Evolutionary conservation across 108 stramenopile species (phyloP).

Genomic region (Phaeodactylum tricornutum): DNA sequence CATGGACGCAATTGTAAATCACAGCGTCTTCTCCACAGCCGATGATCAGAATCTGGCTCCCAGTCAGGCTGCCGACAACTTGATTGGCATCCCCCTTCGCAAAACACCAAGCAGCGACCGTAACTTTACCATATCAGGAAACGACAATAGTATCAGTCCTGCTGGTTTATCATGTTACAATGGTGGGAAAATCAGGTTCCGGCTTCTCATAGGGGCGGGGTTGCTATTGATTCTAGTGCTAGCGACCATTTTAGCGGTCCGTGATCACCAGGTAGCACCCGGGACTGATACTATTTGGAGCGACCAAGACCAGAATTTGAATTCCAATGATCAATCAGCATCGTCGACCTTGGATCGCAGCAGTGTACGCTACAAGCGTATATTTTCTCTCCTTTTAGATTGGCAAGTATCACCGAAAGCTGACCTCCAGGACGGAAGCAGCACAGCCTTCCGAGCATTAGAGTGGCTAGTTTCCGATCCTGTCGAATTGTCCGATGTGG

Average conservation of each 20-base stretch:
- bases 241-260: neutral
- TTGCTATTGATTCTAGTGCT: neutral
- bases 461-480: conserved; percentile 13
- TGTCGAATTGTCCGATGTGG: neutral
- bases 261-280: neutral
- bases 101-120: neutral
- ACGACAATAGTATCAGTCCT: no score
- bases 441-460: conserved; percentile 7
- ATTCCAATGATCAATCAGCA: no score
- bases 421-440: conserved; percentile 5
- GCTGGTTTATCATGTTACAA: neutral
- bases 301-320: neutral
- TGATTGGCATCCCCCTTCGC: conserved; percentile 6
- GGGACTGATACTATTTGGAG: neutral
- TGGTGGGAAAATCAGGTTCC: no score
- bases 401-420: conserved; percentile 9
- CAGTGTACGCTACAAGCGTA: neutral
- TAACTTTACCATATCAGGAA: neutral
- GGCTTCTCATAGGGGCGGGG: neutral
- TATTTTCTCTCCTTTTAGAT: conserved; percentile 9
- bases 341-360: no score
- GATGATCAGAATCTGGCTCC: neutral
- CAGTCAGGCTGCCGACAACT: conserved; percentile 2
- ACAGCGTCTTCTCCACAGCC: neutral
- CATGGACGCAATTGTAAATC: conserved; percentile 13